Base-by-base conservation (phyloP, 2,329 filamentous ascomycete genomes). In the Cercospora citrullina region DNA sequence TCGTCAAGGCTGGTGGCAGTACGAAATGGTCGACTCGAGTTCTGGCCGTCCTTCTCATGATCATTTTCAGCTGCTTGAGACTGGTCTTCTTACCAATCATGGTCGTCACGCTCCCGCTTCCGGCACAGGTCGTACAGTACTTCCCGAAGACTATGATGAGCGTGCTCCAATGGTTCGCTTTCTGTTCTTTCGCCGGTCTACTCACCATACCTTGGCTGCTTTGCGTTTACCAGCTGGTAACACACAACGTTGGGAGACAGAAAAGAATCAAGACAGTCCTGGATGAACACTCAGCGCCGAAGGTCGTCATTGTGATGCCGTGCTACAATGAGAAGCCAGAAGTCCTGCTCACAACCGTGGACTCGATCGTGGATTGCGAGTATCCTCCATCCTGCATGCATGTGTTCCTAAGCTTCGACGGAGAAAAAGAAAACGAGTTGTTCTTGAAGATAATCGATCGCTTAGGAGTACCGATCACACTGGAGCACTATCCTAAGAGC, bases 231-330 rank as follows among this genome's bases (percentile, higher is more conserved):
- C 91, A 96, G 75, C 87, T 97, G 5, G 91, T 96, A 66, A 96
- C 92, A 8, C 91, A 95, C 74, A 91, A 92, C 36, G 84, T 98
- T 28, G 94, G 94, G 23, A 88, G 93, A 71, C 89, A 86, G 51
- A 93, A 92, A 78, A 87, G 90, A 63, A 92, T 97, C 77, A 94
- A 96, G 77, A 87, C 92, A 71, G 88, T 93, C 0, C 85, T 97
- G 61, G 92, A 97, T 78, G 92, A 96, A 77, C 83, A 87, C 2
- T 93, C 90, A 0, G 94, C 95, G 0, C 95, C 94, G 1, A 98
- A 98, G 80, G 91, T 96, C 16, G 93, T 97, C 71, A 91, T 98
- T 68, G 90, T 98, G 67, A 97, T 98, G 93, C 95, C 94, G 4
- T 96, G 94, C 76, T 98, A 97, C 82, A 93, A 95, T 76, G 95